Conservation (phyloP, 73 alveolate genomes). For the Blepharisma japonicum region DNA sequence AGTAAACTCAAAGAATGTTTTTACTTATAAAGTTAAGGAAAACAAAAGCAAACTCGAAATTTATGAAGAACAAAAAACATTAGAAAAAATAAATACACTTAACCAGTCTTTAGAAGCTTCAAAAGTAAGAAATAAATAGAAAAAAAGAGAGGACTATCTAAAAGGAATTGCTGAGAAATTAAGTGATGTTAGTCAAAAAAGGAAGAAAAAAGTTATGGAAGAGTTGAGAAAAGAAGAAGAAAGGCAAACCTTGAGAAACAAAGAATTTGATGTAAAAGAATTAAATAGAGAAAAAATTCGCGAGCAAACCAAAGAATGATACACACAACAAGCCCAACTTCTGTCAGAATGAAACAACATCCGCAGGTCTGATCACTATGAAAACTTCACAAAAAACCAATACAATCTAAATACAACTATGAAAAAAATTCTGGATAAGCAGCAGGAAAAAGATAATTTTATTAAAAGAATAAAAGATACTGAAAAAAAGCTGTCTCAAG, state of each 20-base stretch:
- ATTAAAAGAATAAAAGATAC: background rate
- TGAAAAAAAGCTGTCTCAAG: background rate
- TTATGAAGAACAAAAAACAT: background rate
- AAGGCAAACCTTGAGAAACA: background rate
- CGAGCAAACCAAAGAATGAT: background rate
- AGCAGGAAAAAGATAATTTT: background rate
- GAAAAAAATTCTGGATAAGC: background rate
- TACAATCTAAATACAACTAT: background rate
- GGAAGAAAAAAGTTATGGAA: background rate
- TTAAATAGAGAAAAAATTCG: background rate
- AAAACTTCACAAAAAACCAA: background rate
- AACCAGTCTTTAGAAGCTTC: background rate
- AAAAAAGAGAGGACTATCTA: background rate
- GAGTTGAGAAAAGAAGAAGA: background rate
- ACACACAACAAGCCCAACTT: background rate
- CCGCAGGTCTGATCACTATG: background rate
- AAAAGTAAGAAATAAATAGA: background rate
- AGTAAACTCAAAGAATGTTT: background rate
- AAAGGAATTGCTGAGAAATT: background rate
- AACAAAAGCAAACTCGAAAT: background rate
- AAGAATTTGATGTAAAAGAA: background rate
- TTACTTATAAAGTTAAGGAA: background rate
- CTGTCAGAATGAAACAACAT: background rate
- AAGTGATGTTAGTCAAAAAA: background rate
- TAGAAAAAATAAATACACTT: background rate